These are phyloP conservation scores for Pseudonitzschia delicatissima DNA, from an alignment of 108 stramenopile species.

Conservation along the genomic window DNA sequence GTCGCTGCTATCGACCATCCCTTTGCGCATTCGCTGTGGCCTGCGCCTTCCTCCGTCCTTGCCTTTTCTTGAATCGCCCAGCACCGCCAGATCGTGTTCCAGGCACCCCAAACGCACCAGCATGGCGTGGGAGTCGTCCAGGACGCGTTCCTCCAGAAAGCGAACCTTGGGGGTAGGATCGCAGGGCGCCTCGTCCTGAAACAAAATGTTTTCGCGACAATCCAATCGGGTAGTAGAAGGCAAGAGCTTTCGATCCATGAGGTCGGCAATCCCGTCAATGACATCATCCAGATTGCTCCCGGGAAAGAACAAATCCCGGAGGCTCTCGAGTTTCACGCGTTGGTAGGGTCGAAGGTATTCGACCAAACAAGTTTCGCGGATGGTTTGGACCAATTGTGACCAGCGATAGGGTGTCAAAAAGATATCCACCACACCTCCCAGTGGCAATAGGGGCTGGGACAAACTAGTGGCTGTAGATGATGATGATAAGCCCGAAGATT, in stretches of 20 bases:
- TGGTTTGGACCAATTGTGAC: conserved; percentile 31
- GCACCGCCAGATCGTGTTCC: conserved; percentile 35
- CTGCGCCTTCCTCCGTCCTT: background rate
- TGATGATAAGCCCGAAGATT: background rate
- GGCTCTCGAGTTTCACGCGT: conserved; percentile 48
- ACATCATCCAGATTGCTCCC: background rate
- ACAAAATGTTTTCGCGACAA: conserved; percentile 15
- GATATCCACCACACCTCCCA: conserved; percentile 31
- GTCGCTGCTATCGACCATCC: conserved; percentile 16
- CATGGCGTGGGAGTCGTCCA: conserved; percentile 52
- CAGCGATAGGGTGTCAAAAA: conserved; percentile 49
- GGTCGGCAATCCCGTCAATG: conserved; percentile 28
- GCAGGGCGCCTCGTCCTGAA: background rate
- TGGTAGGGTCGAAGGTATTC: conserved; percentile 73
- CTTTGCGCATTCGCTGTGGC: background rate
- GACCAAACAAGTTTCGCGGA: conserved; percentile 62
- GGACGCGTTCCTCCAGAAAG: conserved; percentile 19
- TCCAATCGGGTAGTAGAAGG: conserved; percentile 30
- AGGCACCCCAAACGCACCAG: conserved; percentile 52
- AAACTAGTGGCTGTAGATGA: conserved; percentile 12
- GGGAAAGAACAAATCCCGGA: conserved; percentile 41
- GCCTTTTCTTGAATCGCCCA: background rate
- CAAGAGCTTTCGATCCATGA: conserved; percentile 32
- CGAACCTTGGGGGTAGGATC: background rate
- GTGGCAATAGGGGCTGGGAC: conserved; percentile 9